Conservation (phyloP, 768 basidiomycete species). For the Rhizopogon vinicolor region DNA sequence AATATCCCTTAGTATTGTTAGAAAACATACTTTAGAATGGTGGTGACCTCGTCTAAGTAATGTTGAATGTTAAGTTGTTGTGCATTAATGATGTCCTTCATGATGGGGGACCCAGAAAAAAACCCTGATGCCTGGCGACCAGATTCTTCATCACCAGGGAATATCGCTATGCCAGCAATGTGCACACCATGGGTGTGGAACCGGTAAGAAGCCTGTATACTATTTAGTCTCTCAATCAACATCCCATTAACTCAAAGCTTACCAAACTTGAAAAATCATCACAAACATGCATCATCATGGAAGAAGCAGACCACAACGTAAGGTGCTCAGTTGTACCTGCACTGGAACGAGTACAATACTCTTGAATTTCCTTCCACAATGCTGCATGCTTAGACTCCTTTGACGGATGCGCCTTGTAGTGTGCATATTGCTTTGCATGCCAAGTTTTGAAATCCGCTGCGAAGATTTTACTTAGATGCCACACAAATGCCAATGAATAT, state of each 20-base stretch:
- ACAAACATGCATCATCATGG: no score
- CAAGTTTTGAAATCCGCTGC: neutral
- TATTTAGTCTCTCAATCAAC: no score
- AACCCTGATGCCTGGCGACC: neutral
- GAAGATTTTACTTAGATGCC: neutral
- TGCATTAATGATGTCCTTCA: neutral
- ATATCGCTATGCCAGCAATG: neutral
- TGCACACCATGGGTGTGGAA: neutral
- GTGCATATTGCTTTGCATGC: neutral
- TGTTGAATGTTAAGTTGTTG: no score
- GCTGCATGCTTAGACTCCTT: neutral
- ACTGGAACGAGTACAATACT: neutral
- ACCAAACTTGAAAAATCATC: no score
- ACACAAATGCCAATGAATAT: neutral
- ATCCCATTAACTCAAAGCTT: no score
- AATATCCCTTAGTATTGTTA: no score
- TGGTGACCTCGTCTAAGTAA: no score
- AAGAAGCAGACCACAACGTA: no score
- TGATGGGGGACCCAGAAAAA: neutral
- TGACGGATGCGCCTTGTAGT: neutral
- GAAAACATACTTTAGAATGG: no score
- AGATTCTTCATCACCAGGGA: neutral
- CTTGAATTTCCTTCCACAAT: neutral
- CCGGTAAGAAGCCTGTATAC: no score
- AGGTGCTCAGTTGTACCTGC: neutral